Evolutionary conservation across 805 yeast species (phyloP), one percentile per base, ranked within the genome.

Genomic region (Kuraishia ogatae): DNA sequence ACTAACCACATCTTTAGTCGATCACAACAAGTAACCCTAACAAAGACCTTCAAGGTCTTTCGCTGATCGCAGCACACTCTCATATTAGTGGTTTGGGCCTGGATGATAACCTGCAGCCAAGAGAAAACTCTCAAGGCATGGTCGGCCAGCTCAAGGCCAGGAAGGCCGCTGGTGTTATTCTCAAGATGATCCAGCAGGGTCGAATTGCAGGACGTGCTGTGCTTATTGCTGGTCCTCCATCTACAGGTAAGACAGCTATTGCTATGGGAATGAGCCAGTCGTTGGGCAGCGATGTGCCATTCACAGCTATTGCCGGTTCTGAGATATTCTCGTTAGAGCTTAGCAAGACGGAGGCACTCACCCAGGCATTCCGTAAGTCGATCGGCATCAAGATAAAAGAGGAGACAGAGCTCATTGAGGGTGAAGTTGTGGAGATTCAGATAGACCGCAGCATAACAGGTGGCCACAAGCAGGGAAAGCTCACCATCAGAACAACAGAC

Each of bases 211-310:
- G 99, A 26, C 82, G 97, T 61, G 97, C 98, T 1, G 94, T 92
- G 21, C 73, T 94, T 59, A 79, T 94, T 58, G 98, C 99, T 0
- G 99, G 99, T 48, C 98, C 98, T 11, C 99, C 99, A 28, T 89
- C 97, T 15, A 94, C 99, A 0, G 99, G 99, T 71, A 94, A 94
- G 71, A 94, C 99, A 2, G 99, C 99, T 46, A 82, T 94, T 63
- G 99, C 99, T 15, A 87, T 91, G 87, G 99, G 97, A 19, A 77
- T 87, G 48, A 79, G 91, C 2, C 92, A 87, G 66, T 84, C 82
- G 53, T 74, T 87, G 61, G 85, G 85, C 10, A 64, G 74, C 15
- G 90, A 85, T 59, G 97, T 94, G 57, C 99, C 99, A 47, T 94
- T 94, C 71, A 93, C 97, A 48, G 90, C 96, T 10, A 80, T 94